Evolutionary conservation across 164 flowering plant species (phyloP).

Genomic region (Berberis vulgaris): DNA sequence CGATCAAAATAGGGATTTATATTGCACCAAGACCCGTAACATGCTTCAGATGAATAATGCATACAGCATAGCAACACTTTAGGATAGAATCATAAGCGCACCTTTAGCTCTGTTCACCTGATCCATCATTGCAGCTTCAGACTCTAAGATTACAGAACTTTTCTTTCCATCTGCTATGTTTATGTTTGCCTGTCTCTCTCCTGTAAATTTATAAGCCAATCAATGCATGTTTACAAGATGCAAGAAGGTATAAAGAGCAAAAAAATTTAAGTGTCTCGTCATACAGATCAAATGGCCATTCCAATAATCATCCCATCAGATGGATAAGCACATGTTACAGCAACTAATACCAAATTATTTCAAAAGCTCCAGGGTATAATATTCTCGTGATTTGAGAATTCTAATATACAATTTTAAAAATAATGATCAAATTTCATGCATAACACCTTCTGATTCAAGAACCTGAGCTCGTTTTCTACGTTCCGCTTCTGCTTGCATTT

Average conservation of each 20-base stretch:
- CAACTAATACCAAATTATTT: background rate
- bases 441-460: slow-evolving; percentile 79
- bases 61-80: too few species aligned
- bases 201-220: slow-evolving; percentile 27
- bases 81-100: background rate
- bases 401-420: too few species aligned
- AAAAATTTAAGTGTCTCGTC: background rate
- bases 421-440: background rate
- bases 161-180: slow-evolving; percentile 76
- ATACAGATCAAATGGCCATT: background rate
- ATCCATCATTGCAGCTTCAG: slow-evolving; percentile 50
- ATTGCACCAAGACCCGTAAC: background rate
- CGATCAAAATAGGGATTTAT: too few species aligned
- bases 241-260: too few species aligned
- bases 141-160: slow-evolving; percentile 37
- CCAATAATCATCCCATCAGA: background rate
- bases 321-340: background rate
- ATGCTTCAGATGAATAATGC: too few species aligned
- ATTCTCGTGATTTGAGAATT: background rate
- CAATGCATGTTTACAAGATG: slow-evolving; percentile 1
- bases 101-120: slow-evolving; percentile 48
- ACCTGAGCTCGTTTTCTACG: slow-evolving; percentile 89
- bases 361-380: background rate
- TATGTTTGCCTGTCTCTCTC: slow-evolving; percentile 79
- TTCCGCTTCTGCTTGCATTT: slow-evolving; percentile 99